phyloP scores from a whole-genome alignment of 208 protist genomes.

The Leishmania tropica region DNA sequence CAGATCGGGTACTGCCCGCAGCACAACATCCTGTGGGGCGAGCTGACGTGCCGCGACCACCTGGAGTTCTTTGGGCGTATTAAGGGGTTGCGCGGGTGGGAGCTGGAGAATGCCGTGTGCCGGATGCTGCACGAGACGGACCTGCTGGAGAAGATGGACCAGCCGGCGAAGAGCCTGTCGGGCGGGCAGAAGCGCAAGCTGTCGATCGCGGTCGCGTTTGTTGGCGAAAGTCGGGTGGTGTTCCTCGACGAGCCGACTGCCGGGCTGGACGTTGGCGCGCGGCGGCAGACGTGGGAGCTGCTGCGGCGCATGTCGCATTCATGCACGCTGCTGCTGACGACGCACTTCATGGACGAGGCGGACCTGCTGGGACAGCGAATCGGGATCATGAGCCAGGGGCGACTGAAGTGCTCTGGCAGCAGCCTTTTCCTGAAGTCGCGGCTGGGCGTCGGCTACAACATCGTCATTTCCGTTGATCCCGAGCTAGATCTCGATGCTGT shows the following conservation, averaged over 20 bases:
- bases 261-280: constrained; percentile 79
- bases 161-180: constrained; percentile 38
- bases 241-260: constrained; percentile 91
- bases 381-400: constrained; percentile 87
- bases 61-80: constrained; percentile 87
- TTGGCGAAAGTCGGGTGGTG: constrained; percentile 68
- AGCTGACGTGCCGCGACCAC: constrained; percentile 90
- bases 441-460: constrained; percentile 56
- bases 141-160: constrained; percentile 56
- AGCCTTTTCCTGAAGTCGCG: constrained; percentile 57
- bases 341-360: constrained; percentile 98
- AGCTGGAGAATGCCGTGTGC: constrained; percentile 38
- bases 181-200: constrained; percentile 89
- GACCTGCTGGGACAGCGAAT: constrained; percentile 93
- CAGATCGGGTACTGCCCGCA: constrained; percentile 75
- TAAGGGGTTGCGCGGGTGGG: constrained; percentile 72
- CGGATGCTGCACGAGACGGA: constrained; percentile 58
- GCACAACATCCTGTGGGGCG: constrained; percentile 55
- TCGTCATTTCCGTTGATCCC: constrained; percentile 40
- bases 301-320: constrained; percentile 32
- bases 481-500: constrained; percentile 32
- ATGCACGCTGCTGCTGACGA: constrained; percentile 71
- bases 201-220: constrained; percentile 83
- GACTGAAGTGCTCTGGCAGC: constrained; percentile 51
- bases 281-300: constrained; percentile 79